Evolutionary conservation across 2,329 filamentous ascomycete species (phyloP).

Genomic region (Calycina marina): DNA sequence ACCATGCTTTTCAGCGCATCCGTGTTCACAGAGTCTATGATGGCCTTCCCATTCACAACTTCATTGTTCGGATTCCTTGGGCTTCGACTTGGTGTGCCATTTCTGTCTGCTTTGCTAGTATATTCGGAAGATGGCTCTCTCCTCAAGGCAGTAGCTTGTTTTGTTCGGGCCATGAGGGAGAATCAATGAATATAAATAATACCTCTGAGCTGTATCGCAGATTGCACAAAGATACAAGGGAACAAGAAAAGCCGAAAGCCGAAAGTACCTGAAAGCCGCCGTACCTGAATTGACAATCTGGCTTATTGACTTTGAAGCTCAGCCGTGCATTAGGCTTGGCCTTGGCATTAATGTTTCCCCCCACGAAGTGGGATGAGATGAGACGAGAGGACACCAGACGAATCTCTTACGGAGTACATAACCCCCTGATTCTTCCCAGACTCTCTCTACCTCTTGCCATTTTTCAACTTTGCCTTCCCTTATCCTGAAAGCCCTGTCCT

Average conservation of each 20-base stretch:
- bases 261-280: constrained; percentile 1
- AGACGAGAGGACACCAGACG: no score
- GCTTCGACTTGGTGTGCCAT: constrained; percentile 22
- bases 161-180: constrained; percentile 52
- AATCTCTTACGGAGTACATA: no score
- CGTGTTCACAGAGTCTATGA: constrained; percentile 15
- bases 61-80: constrained; percentile 12
- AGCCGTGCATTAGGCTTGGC: no score
- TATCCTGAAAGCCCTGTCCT: background rate
- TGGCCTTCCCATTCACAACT: constrained; percentile 19
- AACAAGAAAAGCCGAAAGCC: constrained; percentile 1
- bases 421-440: no score
- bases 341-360: no score
- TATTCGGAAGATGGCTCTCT: constrained; percentile 54
- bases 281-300: no score
- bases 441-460: background rate
- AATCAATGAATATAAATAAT: constrained; percentile 4
- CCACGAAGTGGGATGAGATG: no score
- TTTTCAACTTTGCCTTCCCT: background rate
- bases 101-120: constrained; percentile 33
- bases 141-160: constrained; percentile 50
- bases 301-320: no score
- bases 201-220: constrained; percentile 1
- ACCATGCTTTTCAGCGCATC: constrained; percentile 22
- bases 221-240: constrained; percentile 2